phyloP scores from a whole-genome alignment of 257 asterid species.

The Leonotis leonurus region DNA sequence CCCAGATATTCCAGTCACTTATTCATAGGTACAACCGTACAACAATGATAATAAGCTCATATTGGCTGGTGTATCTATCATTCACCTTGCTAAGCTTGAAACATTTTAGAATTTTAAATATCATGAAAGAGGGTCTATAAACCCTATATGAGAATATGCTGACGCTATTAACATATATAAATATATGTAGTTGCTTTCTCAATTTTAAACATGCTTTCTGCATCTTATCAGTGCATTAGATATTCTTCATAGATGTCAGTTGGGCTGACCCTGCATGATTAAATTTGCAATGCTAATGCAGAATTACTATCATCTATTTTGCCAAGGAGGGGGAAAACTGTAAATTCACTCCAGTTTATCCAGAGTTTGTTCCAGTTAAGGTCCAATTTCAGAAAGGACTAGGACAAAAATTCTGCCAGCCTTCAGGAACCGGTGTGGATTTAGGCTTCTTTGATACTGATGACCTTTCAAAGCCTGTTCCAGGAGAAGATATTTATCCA shows the following conservation, averaged over 20 bases:
- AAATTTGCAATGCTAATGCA: constrained; percentile 29
- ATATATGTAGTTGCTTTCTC: not conserved
- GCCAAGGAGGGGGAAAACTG: constrained; percentile 72
- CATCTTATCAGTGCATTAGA: not conserved
- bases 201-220: not conserved
- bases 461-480: constrained; percentile 68
- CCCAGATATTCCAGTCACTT: no score
- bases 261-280: constrained; percentile 3
- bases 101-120: not conserved
- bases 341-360: constrained; percentile 54
- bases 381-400: constrained; percentile 67
- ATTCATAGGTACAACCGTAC: not conserved
- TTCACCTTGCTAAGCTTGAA: constrained; percentile 6
- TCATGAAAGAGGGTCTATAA: not conserved
- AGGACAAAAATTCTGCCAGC: constrained; percentile 79
- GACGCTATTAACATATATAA: not conserved
- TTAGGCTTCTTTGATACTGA: constrained; percentile 72
- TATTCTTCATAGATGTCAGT: not conserved
- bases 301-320: constrained; percentile 73
- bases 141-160: not conserved
- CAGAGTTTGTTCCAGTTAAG: constrained; percentile 66
- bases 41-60: not conserved
- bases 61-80: not conserved
- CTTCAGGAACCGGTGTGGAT: constrained; percentile 88
- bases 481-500: constrained; percentile 69